phyloP scores from a whole-genome alignment of 345 rosid species.

The Litchi chinensis region DNA sequence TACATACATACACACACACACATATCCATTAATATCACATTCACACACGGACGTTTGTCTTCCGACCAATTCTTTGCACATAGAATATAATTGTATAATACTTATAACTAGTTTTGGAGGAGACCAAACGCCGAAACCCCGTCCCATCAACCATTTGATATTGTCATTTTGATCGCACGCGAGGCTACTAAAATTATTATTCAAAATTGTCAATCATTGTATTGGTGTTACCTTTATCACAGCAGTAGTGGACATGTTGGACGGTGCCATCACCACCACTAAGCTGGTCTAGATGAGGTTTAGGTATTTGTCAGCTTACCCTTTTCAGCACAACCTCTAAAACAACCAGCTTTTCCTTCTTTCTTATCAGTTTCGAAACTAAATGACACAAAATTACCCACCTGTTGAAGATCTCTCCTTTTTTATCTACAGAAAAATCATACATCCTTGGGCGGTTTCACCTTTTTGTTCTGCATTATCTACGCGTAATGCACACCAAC shows the following conservation, averaged over 20 bases:
- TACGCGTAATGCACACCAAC: slow-evolving; percentile 44
- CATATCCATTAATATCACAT: too few species aligned
- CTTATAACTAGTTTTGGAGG: too few species aligned
- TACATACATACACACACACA: too few species aligned
- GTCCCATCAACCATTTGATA: neutral
- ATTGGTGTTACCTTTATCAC: neutral
- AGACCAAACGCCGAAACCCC: neutral
- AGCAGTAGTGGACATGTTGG: slow-evolving; percentile 18
- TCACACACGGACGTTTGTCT: too few species aligned
- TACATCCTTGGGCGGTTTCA: slow-evolving; percentile 6
- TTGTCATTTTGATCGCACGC: neutral
- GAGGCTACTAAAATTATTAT: too few species aligned
- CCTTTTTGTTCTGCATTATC: slow-evolving; percentile 27
- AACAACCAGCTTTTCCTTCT: slow-evolving; percentile 10
- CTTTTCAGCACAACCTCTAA: slow-evolving; percentile 13
- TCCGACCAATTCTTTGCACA: too few species aligned
- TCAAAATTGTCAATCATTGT: neutral
- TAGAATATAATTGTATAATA: too few species aligned
- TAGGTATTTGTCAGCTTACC: slow-evolving; percentile 19
- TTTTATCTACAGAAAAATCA: neutral
- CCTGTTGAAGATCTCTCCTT: neutral
- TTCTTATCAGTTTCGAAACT: neutral
- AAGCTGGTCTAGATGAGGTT: slow-evolving; percentile 5
- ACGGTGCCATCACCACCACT: slow-evolving; percentile 10
- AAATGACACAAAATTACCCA: neutral